A percentile compares a stretch with the other conserved stretches of the same genome.
Evolutionary conservation across 139 green algal species (phyloP).

Genomic region (Chlorella sp.): DNA sequence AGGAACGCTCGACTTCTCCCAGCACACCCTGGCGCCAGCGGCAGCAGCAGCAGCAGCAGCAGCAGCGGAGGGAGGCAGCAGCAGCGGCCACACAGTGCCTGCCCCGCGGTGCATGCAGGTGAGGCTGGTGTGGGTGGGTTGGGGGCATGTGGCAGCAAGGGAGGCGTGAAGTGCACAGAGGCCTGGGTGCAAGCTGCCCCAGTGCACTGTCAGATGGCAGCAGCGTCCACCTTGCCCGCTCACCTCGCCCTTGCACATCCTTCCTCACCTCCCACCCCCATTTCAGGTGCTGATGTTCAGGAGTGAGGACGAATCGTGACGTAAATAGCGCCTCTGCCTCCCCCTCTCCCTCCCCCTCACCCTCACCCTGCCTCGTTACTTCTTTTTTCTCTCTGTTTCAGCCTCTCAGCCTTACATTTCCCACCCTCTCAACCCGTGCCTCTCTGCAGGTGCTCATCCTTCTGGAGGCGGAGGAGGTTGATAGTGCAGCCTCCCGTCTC

Average conservation of each 20-base stretch:
- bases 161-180: background rate
- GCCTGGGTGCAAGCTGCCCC: too few species aligned
- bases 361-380: background rate
- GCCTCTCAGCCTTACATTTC: background rate
- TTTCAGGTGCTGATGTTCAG: background rate
- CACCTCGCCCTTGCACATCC: too few species aligned
- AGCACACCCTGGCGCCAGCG: slow-evolving; percentile 34
- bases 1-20: slow-evolving; percentile 73
- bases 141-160: background rate
- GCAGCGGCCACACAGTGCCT: background rate
- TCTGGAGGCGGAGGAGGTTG: too few species aligned
- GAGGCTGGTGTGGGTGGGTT: background rate
- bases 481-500: too few species aligned
- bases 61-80: background rate
- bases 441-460: slow-evolving; percentile 58
- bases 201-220: too few species aligned
- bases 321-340: background rate
- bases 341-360: background rate
- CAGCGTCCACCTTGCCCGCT: too few species aligned
- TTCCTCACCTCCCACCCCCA: background rate
- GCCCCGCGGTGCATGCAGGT: slow-evolving; percentile 38
- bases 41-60: background rate
- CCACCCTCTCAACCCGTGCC: background rate
- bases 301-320: too few species aligned
- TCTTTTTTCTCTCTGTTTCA: background rate